Conservation (phyloP, 2,329 filamentous ascomycete species). For the Diaporthe sp. region DNA sequence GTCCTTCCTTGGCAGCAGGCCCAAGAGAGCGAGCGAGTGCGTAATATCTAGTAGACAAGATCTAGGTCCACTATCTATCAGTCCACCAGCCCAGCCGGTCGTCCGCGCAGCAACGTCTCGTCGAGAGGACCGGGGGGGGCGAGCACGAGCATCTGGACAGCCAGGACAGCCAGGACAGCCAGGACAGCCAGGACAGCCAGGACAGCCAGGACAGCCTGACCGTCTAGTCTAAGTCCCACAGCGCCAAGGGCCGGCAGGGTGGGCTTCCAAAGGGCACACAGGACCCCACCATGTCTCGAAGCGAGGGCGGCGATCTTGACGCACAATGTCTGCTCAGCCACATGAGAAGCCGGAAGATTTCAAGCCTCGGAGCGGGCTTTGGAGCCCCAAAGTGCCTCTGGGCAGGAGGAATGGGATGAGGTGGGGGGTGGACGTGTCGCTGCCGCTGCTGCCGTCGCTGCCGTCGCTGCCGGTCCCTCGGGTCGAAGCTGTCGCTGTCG, state of each 20-base stretch:
- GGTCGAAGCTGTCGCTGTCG: not conserved
- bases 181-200: no score
- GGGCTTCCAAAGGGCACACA: not conserved
- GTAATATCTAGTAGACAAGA: not conserved
- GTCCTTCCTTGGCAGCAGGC: not conserved
- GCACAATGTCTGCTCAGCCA: conserved; percentile 18
- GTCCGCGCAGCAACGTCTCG: not conserved
- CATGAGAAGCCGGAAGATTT: not conserved
- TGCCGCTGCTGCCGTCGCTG: not conserved
- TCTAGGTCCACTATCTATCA: not conserved
- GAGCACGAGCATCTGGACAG: not conserved
- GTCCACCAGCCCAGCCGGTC: not conserved
- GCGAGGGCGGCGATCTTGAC: conserved; percentile 13
- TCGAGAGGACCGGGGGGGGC: not conserved
- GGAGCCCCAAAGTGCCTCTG: not conserved
- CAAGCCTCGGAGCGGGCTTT: not conserved
- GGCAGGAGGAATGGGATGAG: not conserved
- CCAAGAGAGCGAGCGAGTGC: not conserved
- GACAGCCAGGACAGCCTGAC: not conserved
- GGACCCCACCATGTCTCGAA: conserved; percentile 11
- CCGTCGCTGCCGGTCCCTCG: not conserved
- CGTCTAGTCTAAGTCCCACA: not conserved
- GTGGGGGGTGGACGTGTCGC: no score
- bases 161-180: no score
- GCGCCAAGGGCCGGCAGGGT: conserved; percentile 3